A percentile compares a stretch with the other conserved stretches of the same genome.
Conservation (phyloP, 192 early-diverging fungal species). For the Chytriomyces sp. region DNA sequence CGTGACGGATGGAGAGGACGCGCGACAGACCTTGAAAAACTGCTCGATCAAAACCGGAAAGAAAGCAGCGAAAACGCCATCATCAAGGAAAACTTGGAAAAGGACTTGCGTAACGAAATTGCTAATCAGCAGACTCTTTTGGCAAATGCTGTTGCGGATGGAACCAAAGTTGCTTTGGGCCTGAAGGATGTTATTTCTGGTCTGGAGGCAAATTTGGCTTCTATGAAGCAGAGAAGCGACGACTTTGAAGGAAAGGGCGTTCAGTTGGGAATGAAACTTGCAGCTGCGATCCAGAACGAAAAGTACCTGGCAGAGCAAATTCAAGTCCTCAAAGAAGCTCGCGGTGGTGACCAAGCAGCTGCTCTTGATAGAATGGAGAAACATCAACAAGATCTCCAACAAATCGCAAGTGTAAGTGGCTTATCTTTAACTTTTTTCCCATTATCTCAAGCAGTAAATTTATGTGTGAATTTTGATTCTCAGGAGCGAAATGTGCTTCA, state of each 20-base stretch:
- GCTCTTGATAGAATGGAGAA: slow-evolving; percentile 31
- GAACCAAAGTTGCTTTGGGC: background rate
- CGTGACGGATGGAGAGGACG: slow-evolving; percentile 26
- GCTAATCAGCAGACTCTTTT: slow-evolving; percentile 4
- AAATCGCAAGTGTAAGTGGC: slow-evolving; percentile 7
- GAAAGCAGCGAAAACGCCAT: slow-evolving; percentile 19
- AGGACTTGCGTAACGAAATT: slow-evolving; percentile 20
- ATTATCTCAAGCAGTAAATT: background rate
- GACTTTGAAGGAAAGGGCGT: background rate
- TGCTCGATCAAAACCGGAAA: slow-evolving; percentile 28
- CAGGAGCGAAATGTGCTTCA: slow-evolving; percentile 18
- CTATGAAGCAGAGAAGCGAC: background rate
- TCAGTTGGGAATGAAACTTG: slow-evolving; percentile 5
- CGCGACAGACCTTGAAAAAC: slow-evolving; percentile 15
- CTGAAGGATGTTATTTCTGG: slow-evolving; percentile 1
- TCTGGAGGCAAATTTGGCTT: slow-evolving; percentile 14
- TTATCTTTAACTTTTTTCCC: background rate
- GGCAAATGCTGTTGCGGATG: background rate
- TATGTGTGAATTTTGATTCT: background rate
- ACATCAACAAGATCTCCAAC: slow-evolving; percentile 22
- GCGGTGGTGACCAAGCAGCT: slow-evolving; percentile 29
- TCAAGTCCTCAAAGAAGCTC: slow-evolving; percentile 29
- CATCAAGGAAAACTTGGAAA: slow-evolving; percentile 30
- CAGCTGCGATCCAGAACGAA: slow-evolving; percentile 22
- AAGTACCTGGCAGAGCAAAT: slow-evolving; percentile 33